These are phyloP conservation scores for Golubevia pallescens DNA, from an alignment of 1,284 basidiomycete species.

Conservation along the genomic window DNA sequence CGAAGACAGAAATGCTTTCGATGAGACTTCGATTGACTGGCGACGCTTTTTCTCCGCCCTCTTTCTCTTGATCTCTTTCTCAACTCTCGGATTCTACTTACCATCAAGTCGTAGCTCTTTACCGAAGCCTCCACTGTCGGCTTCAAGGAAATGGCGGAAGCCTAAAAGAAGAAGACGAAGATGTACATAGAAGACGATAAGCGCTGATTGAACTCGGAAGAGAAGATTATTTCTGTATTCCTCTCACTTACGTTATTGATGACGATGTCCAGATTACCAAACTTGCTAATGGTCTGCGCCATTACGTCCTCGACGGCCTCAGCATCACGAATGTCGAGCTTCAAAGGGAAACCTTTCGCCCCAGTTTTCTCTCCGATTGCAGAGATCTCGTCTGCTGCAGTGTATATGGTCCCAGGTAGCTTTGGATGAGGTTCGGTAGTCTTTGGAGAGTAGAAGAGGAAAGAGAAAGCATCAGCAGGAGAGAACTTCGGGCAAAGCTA, in stretches of 20 bases:
- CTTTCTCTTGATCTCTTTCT: background rate
- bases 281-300: slow-evolving; percentile 16
- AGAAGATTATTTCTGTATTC: background rate
- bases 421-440: slow-evolving; percentile 21
- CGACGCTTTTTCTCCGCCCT: no score
- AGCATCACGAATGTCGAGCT: slow-evolving; percentile 50
- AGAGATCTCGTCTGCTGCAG: slow-evolving; percentile 46
- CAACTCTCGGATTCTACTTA: no score
- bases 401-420: slow-evolving; percentile 54
- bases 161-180: slow-evolving; percentile 13
- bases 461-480: background rate
- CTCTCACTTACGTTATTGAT: slow-evolving; percentile 44
- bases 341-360: slow-evolving; percentile 31
- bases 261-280: slow-evolving; percentile 51
- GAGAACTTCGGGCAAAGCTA: background rate
- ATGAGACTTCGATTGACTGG: background rate
- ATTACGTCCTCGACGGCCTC: slow-evolving; percentile 40
- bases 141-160: slow-evolving; percentile 45
- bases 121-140: slow-evolving; percentile 23
- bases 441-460: background rate
- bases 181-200: background rate
- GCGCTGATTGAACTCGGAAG: background rate
- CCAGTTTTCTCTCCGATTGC: slow-evolving; percentile 15
- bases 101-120: slow-evolving; percentile 26
- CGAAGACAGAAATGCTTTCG: background rate